Percentiles rank a stretch among this genome's conserved stretches.
These are phyloP conservation scores for Chaetomiaceae sp. DNA, from an alignment of 2,329 filamentous ascomycete species.

Conservation along the genomic window DNA sequence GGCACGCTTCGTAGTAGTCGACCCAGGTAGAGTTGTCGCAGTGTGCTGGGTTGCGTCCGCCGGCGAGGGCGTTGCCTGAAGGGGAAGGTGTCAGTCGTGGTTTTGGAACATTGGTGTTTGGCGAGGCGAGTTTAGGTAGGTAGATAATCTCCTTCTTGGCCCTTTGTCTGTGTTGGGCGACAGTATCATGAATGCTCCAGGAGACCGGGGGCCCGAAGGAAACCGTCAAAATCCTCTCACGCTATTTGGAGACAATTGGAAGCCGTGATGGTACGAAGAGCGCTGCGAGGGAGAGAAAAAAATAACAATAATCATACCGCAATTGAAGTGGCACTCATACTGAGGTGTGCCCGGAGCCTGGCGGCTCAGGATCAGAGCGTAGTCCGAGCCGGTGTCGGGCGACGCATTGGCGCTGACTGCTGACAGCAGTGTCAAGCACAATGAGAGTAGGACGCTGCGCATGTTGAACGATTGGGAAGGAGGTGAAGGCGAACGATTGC, in stretches of 20 bases:
- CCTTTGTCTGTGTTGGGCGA: too few species aligned
- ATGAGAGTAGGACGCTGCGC: neutral
- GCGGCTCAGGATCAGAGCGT: conserved; percentile 32
- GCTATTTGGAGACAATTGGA: too few species aligned
- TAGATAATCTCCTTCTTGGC: too few species aligned
- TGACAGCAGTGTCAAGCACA: neutral
- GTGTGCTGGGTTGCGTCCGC: conserved; percentile 32
- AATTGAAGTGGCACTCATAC: conserved; percentile 48
- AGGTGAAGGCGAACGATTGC: too few species aligned
- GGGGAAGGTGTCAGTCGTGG: too few species aligned
- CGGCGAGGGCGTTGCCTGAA: conserved; percentile 34
- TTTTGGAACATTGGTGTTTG: too few species aligned
- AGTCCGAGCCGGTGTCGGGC: neutral
- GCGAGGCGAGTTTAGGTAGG: too few species aligned
- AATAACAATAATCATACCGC: conserved; percentile 38
- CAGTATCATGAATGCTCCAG: too few species aligned
- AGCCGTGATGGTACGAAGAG: too few species aligned
- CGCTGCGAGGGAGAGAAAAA: neutral
- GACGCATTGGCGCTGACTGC: conserved; percentile 8
- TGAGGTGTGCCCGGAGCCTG: conserved; percentile 41
- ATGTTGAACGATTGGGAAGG: conserved; percentile 1
- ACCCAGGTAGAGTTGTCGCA: conserved; percentile 40
- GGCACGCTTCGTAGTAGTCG: conserved; percentile 40
- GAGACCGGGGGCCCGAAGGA: too few species aligned
- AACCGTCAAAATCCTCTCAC: too few species aligned